Evolutionary conservation across 495 filamentous ascomycete species (phyloP), one percentile per base, ranked within the genome.

Genomic region (Neurospora sp.): DNA sequence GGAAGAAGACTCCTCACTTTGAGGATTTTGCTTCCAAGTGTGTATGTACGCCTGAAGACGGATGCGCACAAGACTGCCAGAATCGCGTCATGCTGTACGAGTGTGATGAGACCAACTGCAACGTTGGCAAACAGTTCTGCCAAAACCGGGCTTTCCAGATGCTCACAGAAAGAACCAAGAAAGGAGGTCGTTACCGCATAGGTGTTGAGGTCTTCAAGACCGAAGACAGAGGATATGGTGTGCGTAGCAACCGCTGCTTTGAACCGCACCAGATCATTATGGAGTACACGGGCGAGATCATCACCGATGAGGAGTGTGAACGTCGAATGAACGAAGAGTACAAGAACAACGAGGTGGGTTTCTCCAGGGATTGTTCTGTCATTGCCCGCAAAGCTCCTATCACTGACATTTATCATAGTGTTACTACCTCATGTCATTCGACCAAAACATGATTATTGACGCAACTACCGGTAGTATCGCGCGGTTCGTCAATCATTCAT

Each of bases 381-480:
- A 16, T 39, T 71, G 12, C 14, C 27, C 12, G 16, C 72, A 9
- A n/a, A 75, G 46, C 74, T 81, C 65, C 79, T 73, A 70, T 68
- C 76, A 61, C 79, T 77, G 44, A 78, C 71, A 39, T 37, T 27
- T 40, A 22, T 75, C 38, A 71, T 74, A 97, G 93, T 94, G 93
- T 80, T 98, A 97, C 77, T 99, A 99, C 80, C 83, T 99, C 61
- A 99, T 99, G 96, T 93, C 92, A 44, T 97, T 98, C 80, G 93
- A 98, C 77, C 94, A 98, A 80, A 94, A 95, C 83, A 96, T 98
- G 92, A 97, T 98, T 77, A 97, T 99, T 74, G 96, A 99, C 82
- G 96, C 94, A 31, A 98, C 94, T 68, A 91, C 93, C 70, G 96
- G 96, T 76, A 96, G 92, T 71, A 96, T 98, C 81, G 96, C 96